Base-by-base conservation (phyloP, 495 filamentous ascomycete species). In the Aspergillus funiculosus region DNA sequence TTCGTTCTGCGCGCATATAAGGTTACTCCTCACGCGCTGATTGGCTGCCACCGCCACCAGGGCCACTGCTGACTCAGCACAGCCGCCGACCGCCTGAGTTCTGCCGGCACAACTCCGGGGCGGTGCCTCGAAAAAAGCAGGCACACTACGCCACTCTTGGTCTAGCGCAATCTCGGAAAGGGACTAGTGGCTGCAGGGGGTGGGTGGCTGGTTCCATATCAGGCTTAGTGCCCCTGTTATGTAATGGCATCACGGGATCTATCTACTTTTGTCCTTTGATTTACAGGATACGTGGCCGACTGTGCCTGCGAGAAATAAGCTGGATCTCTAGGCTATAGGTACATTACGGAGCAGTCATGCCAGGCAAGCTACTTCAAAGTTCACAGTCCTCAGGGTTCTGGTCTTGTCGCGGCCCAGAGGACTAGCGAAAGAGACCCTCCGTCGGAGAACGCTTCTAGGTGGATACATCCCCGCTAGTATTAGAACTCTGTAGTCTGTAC, bases 11-110 rank as follows among this genome's bases (percentile, higher is more conserved):
- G 13, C 41, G 48, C 51, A 55, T 48, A 50, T 56, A 53, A 66
- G 67, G 61, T 70, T 62, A 73, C 67, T 72, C 44, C 62, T 72
- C 60, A 55, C 11, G 18, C 36, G 13, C 1, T 67, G 47, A 73
- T 73, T 73, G 70, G 70, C 37, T 40, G 48, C 10, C 2, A 18
- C 1, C 5, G 1, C 40, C 22, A 28, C 30, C 50, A 42, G 47
- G 43, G 48, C 45, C 20, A 8, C 5, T 25, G 41, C 32, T 66
- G 51, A 67, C 48, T 65, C 58, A 64, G 48, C 45, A 7, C 8
- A n/a, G 5, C 7, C 6, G n/a, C 2, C 15, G 42, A 69, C 66
- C 66, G 66, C 66, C 57, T n/a, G 41, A 4, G 11, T 30, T 50
- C 44, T 45, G 39, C 42, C 35, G 8, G 44, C 11, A 5, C 24